Evolutionary conservation across 1,139 yeast genomes (phyloP), one percentile per base, ranked within the genome.

Genomic region (Sugiyamaella novakii): DNA sequence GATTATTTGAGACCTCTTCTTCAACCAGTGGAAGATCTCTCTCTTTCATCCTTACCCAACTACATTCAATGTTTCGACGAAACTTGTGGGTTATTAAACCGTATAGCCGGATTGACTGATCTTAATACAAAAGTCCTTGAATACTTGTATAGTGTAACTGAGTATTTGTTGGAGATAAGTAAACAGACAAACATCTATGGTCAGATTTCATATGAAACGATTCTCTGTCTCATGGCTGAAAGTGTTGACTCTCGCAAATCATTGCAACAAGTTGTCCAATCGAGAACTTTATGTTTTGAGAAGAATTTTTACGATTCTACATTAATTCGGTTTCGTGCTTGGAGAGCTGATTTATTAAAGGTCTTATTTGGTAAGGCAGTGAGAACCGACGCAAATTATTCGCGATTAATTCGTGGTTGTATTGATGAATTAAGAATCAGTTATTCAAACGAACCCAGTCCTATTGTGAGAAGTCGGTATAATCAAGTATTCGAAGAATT

Each of bases 181-280:
- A 27, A 18, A 25, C 24, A 22, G 14, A 11, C 40, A n/a, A 38
- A 45, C 17, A 46, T 47, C 1, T 54, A 39, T 31, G 48, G 55
- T 7, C 52, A 50, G 22, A 55, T 54, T 24, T 51, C 59, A 6
- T 52, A 48, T 34, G 57, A 56, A 33, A 51, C 58, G 7, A 19
- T 49, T n/a, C 35, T 51, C 29, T 41, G 37, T 10, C 21, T 56
- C 4, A 40, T 56, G 30, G 49, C 50, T 14, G 46, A 51, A 17
- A 22, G 51, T 14, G 11, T 15, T 7, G 27, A 44, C 24, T 30
- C 37, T 21, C 18, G 21, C 8, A 41, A 35, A 14, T 28, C 43
- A 27, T 24, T 52, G 21, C 29, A 36, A 4, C 30, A 25, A n/a
- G 28, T 51, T 37, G 41, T 40, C 25, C 34, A 25, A 37, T 28